Evolutionary conservation across 768 basidiomycete species (phyloP).

Genomic region (Steccherinum ochraceum): DNA sequence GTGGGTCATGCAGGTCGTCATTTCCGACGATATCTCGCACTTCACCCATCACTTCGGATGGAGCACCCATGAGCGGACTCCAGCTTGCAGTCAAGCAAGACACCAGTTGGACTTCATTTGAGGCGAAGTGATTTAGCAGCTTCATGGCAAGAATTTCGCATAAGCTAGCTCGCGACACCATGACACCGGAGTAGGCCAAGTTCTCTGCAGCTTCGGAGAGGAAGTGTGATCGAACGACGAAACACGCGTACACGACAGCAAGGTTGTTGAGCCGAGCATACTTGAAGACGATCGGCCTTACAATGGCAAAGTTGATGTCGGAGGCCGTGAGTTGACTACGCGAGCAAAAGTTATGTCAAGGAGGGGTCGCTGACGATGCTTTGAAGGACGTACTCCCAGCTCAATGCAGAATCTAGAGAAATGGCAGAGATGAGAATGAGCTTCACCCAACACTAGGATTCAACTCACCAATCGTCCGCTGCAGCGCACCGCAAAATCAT

Average conservation of each 20-base stretch:
- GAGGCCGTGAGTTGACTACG: slow-evolving; percentile 74
- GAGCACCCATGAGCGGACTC: slow-evolving; percentile 80
- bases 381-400: slow-evolving; percentile 63
- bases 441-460: slow-evolving; percentile 18
- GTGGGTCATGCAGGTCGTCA: slow-evolving; percentile 60
- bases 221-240: slow-evolving; percentile 77
- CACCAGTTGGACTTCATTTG: slow-evolving; percentile 68
- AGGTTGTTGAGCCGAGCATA: slow-evolving; percentile 75
- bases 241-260: slow-evolving; percentile 68
- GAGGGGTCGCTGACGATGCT: slow-evolving; percentile 5
- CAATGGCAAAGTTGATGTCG: slow-evolving; percentile 75
- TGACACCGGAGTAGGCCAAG: slow-evolving; percentile 72
- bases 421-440: background rate
- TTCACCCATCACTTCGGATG: slow-evolving; percentile 56
- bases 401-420: slow-evolving; percentile 60
- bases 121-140: slow-evolving; percentile 67
- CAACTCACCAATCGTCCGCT: slow-evolving; percentile 4
- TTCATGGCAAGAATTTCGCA: slow-evolving; percentile 92
- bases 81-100: slow-evolving; percentile 77
- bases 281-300: slow-evolving; percentile 71
- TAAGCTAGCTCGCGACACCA: slow-evolving; percentile 63
- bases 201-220: slow-evolving; percentile 60
- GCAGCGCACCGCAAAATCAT: background rate
- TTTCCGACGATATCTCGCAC: slow-evolving; percentile 55
- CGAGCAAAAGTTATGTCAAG: background rate